These are phyloP conservation scores for Asterionellopsis glacialis DNA, from an alignment of 108 stramenopile genomes.

Conservation along the genomic window DNA sequence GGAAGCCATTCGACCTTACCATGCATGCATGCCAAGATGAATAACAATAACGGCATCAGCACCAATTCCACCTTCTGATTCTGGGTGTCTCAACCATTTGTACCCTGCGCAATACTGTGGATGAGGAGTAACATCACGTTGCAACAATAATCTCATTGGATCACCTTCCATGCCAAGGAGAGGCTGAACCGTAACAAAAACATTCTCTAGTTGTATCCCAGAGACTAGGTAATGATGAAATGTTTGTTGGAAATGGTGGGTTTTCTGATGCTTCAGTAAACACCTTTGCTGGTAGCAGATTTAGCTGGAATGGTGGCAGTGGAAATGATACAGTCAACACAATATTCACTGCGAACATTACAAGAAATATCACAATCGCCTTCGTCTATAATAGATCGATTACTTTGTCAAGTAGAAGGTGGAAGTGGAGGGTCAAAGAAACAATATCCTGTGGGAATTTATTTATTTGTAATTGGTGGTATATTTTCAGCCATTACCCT, in stretches of 20 bases:
- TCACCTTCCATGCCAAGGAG: conserved; percentile 84
- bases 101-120: conserved; percentile 84
- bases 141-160: conserved; percentile 83
- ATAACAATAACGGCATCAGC: conserved; percentile 70
- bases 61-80: conserved; percentile 41
- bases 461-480: conserved; percentile 50
- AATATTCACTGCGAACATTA: too few species aligned
- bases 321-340: too few species aligned
- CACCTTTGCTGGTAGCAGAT: too few species aligned
- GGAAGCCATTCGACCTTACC: conserved; percentile 79
- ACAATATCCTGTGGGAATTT: conserved; percentile 50
- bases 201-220: conserved; percentile 79
- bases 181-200: conserved; percentile 79
- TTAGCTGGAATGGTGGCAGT: too few species aligned
- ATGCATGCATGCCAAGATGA: conserved; percentile 86
- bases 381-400: background rate
- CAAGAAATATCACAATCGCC: background rate
- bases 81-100: conserved; percentile 53
- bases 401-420: background rate
- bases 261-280: too few species aligned
- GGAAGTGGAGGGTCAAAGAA: background rate
- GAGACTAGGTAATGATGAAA: too few species aligned
- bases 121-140: conserved; percentile 83
- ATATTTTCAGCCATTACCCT: conserved; percentile 39
- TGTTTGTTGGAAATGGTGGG: too few species aligned